Percentiles rank a stretch among this genome's conserved stretches.
These are phyloP conservation scores for Zygotorulaspora mrakii DNA, from an alignment of 1,139 yeast genomes.

Conservation along the genomic window DNA sequence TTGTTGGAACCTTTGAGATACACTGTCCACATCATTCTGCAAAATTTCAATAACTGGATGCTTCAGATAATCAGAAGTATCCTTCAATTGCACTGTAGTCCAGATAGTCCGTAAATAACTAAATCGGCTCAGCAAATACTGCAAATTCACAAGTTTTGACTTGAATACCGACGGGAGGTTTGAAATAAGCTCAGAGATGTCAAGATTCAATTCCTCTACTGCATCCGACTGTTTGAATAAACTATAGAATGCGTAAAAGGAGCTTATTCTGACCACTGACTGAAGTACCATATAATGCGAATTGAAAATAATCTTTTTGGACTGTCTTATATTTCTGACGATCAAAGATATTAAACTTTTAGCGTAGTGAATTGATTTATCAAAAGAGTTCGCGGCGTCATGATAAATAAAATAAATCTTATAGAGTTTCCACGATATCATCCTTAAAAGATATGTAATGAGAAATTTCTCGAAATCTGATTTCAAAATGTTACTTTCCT, in stretches of 20 bases:
- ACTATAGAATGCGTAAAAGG: conserved; percentile 29
- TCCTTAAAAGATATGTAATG: conserved; percentile 20
- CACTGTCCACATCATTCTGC: conserved; percentile 28
- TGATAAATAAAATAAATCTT: conserved; percentile 28
- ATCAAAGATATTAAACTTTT: conserved; percentile 22
- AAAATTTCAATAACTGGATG: conserved; percentile 34
- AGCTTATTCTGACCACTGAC: conserved; percentile 22
- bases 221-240: conserved; percentile 24
- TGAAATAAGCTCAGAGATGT: conserved; percentile 24
- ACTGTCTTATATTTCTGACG: conserved; percentile 22
- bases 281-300: conserved; percentile 28
- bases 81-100: conserved; percentile 26
- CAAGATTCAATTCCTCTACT: conserved; percentile 24
- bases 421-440: conserved; percentile 30
- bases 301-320: conserved; percentile 21
- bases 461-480: conserved; percentile 29
- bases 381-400: conserved; percentile 21
- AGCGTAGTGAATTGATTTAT: conserved; percentile 22
- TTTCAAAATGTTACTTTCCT: conserved; percentile 18
- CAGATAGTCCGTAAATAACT: conserved; percentile 24
- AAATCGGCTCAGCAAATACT: conserved; percentile 29
- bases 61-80: conserved; percentile 16
- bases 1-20: conserved; percentile 19
- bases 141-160: conserved; percentile 43
- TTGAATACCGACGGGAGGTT: conserved; percentile 19